Percentiles rank a stretch among this genome's conserved stretches.
These are phyloP conservation scores for Podaxis pistillaris DNA, from an alignment of 768 basidiomycete genomes.

Conservation along the genomic window DNA sequence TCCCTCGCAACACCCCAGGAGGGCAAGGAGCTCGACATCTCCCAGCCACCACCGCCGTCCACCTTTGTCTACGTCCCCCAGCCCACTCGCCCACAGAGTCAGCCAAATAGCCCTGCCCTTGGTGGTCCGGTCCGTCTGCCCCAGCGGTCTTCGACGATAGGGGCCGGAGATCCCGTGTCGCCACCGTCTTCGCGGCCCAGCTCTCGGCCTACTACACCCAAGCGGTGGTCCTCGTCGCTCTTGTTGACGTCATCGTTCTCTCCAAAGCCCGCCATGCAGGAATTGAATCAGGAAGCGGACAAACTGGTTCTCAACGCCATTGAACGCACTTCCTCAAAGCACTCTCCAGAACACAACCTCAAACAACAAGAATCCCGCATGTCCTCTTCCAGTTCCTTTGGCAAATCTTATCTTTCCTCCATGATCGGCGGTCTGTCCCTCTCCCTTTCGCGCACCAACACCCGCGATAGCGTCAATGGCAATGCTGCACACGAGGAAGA, in stretches of 20 bases:
- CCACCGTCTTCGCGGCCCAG: constrained; percentile 23
- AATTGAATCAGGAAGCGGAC: constrained; percentile 45
- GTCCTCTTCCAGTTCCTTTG: constrained; percentile 35
- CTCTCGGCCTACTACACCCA: constrained; percentile 31
- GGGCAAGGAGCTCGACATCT: constrained; percentile 24
- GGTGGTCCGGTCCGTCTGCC: not conserved
- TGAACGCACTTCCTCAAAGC: constrained; percentile 40
- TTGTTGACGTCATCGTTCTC: constrained; percentile 28
- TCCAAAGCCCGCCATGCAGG: constrained; percentile 30
- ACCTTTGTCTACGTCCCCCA: constrained; percentile 1
- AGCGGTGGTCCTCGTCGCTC: constrained; percentile 30
- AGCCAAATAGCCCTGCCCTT: not conserved
- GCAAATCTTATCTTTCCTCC: constrained; percentile 59
- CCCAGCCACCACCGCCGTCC: constrained; percentile 14
- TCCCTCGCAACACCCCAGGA: constrained; percentile 27
- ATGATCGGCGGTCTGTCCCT: constrained; percentile 69
- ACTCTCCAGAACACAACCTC: constrained; percentile 20
- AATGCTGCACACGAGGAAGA: constrained; percentile 19
- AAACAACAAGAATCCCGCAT: constrained; percentile 28
- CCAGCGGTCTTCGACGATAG: not conserved
- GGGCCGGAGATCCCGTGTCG: not conserved
- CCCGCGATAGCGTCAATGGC: constrained; percentile 38
- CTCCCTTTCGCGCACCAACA: constrained; percentile 54
- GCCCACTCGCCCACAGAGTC: not conserved
- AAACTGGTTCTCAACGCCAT: constrained; percentile 49